Evolutionary conservation across 345 rosid species (phyloP).

Genomic region (Turritis glabra): DNA sequence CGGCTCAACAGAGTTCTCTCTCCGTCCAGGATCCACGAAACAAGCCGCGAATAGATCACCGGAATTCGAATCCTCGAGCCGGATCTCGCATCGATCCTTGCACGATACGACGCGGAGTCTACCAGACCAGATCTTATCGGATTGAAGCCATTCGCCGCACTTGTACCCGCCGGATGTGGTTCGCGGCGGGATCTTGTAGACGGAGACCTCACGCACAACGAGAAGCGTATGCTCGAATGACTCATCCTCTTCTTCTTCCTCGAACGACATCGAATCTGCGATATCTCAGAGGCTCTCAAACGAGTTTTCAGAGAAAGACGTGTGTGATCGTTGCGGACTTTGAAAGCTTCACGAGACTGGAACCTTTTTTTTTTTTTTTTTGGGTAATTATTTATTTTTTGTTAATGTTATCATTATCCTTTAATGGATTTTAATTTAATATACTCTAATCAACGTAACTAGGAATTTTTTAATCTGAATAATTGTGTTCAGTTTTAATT

Average conservation of each 20-base stretch:
- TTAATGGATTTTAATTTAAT: neutral
- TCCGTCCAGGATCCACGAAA: constrained; percentile 79
- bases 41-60: constrained; percentile 96
- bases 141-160: constrained; percentile 98
- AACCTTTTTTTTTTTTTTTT: neutral
- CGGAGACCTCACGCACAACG: constrained; percentile 89
- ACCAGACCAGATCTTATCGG: constrained; percentile 99
- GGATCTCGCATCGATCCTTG: constrained; percentile 97
- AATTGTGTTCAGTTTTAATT: neutral
- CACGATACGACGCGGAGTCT: constrained; percentile 95
- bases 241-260: constrained; percentile 91
- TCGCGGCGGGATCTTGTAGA: constrained; percentile 94
- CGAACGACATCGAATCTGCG: constrained; percentile 65
- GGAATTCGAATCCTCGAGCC: constrained; percentile 87
- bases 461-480: neutral
- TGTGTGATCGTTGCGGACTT: constrained; percentile 39
- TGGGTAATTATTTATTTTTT: neutral
- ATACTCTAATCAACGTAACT: neutral
- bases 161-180: constrained; percentile 95
- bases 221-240: constrained; percentile 90
- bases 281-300: neutral
- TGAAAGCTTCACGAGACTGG: constrained; percentile 8
- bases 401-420: constrained; percentile 8
- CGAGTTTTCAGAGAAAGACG: constrained; percentile 26
- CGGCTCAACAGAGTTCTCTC: constrained; percentile 87